phyloP scores from a whole-genome alignment of 2,329 filamentous ascomycete genomes.

The Ciborinia camelliae region DNA sequence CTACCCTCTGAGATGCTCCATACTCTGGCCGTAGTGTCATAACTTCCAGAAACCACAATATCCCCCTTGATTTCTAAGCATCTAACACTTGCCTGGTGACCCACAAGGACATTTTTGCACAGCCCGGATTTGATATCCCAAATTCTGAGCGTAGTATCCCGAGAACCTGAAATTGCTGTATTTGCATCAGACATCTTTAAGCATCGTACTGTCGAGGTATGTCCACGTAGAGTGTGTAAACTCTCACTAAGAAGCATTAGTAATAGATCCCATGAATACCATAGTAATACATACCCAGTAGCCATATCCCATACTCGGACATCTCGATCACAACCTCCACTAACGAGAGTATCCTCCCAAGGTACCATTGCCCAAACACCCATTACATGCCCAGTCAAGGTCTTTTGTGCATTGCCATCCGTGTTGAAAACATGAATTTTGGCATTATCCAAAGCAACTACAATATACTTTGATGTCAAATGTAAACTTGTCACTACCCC shows the following conservation, averaged over 20 bases:
- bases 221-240: conserved; percentile 81
- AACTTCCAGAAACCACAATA: conserved; percentile 95
- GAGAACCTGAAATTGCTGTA: conserved; percentile 92
- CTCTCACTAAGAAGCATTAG: conserved; percentile 53
- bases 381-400: conserved; percentile 94
- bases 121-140: conserved; percentile 90
- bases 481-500: conserved; percentile 96
- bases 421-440: conserved; percentile 98
- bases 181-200: conserved; percentile 95
- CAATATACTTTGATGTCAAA: conserved; percentile 91
- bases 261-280: conserved; percentile 32
- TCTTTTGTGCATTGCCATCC: conserved; percentile 81
- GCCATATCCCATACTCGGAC: conserved; percentile 96
- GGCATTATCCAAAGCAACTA: conserved; percentile 94
- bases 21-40: conserved; percentile 93
- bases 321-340: conserved; percentile 93
- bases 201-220: conserved; percentile 94
- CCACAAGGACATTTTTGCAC: conserved; percentile 87
- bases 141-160: conserved; percentile 89
- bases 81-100: conserved; percentile 91
- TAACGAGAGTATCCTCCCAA: conserved; percentile 92
- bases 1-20: conserved; percentile 97
- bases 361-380: conserved; percentile 99
- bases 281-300: conserved; percentile 66
- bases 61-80: conserved; percentile 96